A percentile compares a stretch with the other conserved stretches of the same genome.
Conservation (phyloP, 345 rosid genomes). For the Aquilaria yunnanensis region DNA sequence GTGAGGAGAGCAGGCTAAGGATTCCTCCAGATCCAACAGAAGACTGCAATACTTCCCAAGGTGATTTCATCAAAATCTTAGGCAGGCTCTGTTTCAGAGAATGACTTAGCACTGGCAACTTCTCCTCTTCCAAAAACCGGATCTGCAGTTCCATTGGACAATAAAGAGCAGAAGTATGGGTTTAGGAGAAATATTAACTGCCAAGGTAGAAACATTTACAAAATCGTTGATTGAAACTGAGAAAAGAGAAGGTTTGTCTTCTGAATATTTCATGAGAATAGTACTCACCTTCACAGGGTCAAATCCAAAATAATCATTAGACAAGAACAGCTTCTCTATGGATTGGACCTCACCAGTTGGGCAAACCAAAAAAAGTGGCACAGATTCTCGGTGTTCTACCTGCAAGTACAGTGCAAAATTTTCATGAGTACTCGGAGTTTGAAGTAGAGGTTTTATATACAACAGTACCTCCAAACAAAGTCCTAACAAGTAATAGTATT, state of each 20-base stretch:
- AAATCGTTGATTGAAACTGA: too few species aligned
- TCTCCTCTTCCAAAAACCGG: constrained; percentile 73
- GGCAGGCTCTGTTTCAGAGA: constrained; percentile 17
- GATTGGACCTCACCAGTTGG: constrained; percentile 33
- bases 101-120: constrained; percentile 41
- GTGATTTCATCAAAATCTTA: constrained; percentile 89
- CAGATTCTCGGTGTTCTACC: constrained; percentile 56
- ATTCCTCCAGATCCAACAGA: constrained; percentile 82
- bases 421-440: neutral
- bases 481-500: neutral
- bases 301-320: constrained; percentile 63
- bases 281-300: constrained; percentile 59
- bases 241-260: too few species aligned
- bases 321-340: constrained; percentile 37
- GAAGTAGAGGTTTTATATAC: neutral
- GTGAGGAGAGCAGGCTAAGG: constrained; percentile 52
- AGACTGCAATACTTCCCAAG: constrained; percentile 79
- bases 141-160: constrained; percentile 35
- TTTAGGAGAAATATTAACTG: too few species aligned
- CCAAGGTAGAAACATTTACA: too few species aligned
- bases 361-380: constrained; percentile 62
- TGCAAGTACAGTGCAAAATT: constrained; percentile 19
- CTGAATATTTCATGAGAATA: neutral
- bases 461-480: neutral
- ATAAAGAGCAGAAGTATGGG: constrained; percentile 2